Base-by-base conservation (phyloP, 1,284 basidiomycete genomes). In the Tremellales sp. region DNA sequence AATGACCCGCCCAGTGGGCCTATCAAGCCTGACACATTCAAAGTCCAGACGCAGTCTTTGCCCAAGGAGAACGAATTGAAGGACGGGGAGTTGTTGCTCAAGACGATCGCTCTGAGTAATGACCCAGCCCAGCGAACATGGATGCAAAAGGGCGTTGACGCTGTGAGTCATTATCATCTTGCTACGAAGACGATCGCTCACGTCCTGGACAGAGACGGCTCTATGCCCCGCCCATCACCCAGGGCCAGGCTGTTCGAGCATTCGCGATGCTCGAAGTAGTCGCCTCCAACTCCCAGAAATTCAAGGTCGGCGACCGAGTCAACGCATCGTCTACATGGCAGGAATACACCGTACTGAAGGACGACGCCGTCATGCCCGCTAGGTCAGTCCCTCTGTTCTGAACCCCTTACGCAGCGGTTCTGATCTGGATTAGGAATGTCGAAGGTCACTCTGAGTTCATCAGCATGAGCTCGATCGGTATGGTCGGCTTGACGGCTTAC, bases 51-150 rank as follows among this genome's bases (percentile, higher is more conserved):
- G 4, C 51, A 48, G 24, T 45, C 46, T 15, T 23, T 65, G n/a
- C 58, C 61, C 29, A 39, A 39, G 19, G 36, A 39, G 36, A n/a
- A 8, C 2, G 49, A 53, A 37, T 54, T 70, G 43, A 56, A 64
- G 46, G 62, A 64, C 33, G 65, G 63, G 40, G 37, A 70, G 48
- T 41, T 68, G 31, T 56, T 70, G 35, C 40, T 70, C 43, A 55
- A 66, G 51, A 23, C 54, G 24, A 40, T 56, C 26, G 64, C 51
- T 48, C 33, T 70, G 27, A 62, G 59, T 15, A 70, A 70, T 52
- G 67, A 67, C 52, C 68, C 69, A 1, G 69, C 68, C 1, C 64
- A 65, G 60, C 54, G 67, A 23, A 57, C 51, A 10, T 69, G 66
- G 65, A 68, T 69, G 45, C 48, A 58, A 36, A 49, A 49, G 43